Evolutionary conservation across 352 stramenopile species (phyloP), one percentile per base, ranked within the genome.

Genomic region (Phytophthora melonis): DNA sequence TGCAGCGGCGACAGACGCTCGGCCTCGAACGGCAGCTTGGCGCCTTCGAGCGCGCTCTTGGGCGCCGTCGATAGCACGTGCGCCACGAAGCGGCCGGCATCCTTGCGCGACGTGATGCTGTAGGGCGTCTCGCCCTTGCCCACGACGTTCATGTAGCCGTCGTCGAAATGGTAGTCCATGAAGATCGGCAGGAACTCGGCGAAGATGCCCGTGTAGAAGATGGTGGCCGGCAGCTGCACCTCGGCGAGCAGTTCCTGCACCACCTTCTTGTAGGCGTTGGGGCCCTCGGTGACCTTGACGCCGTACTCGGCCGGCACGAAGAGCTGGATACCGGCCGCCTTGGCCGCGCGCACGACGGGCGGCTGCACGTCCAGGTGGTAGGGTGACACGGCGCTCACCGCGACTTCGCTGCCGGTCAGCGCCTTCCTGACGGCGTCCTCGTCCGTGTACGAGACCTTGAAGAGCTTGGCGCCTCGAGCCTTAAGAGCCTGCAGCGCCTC

Each of bases 221-320:
- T 27, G 8, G 62, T 63, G 49, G 61, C 64, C 3, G 69, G 69
- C 7, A 76, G 23, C 7, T 67, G 9, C 7, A 60, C 14, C 27
- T 61, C 32, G 18, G 63, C 21, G 14, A 77, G 69, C 63, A 68
- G 43, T 41, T 68, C 60, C 43, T 63, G 69, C 39, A 72, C 58
- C 50, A 39, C 56, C 63, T 72, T 71, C 58, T 76, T 76, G 18
- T 9, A 8, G 1, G 16, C 39, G 60, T 77, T 77, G 1, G 57
- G 70, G 14, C 64, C 70, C 23, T 69, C 70, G 11, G 43, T 50
- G 11, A 50, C 43, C 11, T n/a, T 18, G 11, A 50, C 58, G 47
- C 66, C 66, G 39, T 72, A 72, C 39, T 78, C 72, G 25, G 68
- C 57, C 13, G 68, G 68, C 27, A 80, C 65, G 39, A 77, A 77